These are phyloP conservation scores for Penicillium roqueforti DNA, from an alignment of 495 filamentous ascomycete genomes.

Conservation along the genomic window DNA sequence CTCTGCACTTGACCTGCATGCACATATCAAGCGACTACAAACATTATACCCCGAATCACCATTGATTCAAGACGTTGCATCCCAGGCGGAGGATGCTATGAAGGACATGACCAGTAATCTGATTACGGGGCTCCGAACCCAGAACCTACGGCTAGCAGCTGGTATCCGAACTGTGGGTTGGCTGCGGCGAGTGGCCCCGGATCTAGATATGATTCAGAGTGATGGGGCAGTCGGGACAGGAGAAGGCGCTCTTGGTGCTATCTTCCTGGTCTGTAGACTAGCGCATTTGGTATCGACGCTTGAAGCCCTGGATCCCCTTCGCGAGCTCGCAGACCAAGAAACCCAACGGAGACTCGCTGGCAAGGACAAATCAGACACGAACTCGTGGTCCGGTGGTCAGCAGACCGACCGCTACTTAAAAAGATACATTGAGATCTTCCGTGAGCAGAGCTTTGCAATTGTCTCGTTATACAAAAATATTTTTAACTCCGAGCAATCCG, in stretches of 20 bases:
- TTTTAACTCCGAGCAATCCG: constrained; percentile 57
- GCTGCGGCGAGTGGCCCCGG: constrained; percentile 81
- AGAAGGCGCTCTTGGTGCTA: constrained; percentile 66
- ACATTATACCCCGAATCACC: constrained; percentile 75
- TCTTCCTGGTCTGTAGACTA: constrained; percentile 85
- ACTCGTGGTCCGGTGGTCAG: constrained; percentile 68
- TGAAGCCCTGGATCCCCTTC: constrained; percentile 78
- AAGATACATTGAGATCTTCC: constrained; percentile 94
- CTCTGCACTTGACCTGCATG: constrained; percentile 83
- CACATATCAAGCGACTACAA: constrained; percentile 87
- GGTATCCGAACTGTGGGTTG: constrained; percentile 91
- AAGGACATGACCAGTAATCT: constrained; percentile 83
- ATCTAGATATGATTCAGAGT: constrained; percentile 54
- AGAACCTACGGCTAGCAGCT: constrained; percentile 80
- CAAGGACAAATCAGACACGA: constrained; percentile 23
- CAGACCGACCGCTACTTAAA: constrained; percentile 95
- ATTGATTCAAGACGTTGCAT: constrained; percentile 65
- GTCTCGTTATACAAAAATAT: constrained; percentile 89
- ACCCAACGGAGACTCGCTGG: constrained; percentile 40
- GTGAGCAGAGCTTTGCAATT: constrained; percentile 95
- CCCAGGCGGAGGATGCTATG: constrained; percentile 84
- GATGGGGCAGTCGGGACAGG: constrained; percentile 41
- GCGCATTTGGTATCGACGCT: constrained; percentile 76
- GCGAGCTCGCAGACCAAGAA: constrained; percentile 88
- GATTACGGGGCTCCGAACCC: constrained; percentile 68